Base-by-base conservation (phyloP, 2,329 filamentous ascomycete species). In the Ophiostoma sp. region DNA sequence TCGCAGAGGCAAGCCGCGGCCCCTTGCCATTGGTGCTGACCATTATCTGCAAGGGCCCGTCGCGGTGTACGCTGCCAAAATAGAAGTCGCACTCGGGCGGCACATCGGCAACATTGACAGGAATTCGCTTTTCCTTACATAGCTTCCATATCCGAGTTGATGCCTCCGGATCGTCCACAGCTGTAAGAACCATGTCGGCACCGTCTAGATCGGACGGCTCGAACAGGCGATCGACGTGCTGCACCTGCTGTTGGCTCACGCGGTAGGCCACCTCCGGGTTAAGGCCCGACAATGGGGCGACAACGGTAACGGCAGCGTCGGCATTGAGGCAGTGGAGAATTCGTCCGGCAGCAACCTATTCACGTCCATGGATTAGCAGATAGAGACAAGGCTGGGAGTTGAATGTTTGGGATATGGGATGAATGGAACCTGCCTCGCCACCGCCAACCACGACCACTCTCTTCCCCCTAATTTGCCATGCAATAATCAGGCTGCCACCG, bases 1-100 rank as follows among this genome's bases (percentile, higher is more conserved):
- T 92, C 66, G 95, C 91, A 77, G 93, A 95, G 11, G 96, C 96
- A 76, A 99, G 84, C 80, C 95, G 91, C 0, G 96, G 96, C 0
- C 96, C 96, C 80, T 97, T 98, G 70, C 96, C 96, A 81, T 98
- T 99, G 48, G 96, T 99, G 84, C 93, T 97, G 78, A 99, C 95
- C 96, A 99, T 99, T 79, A 99, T 92, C 85, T 99, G 96, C 75
- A 99, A 83, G 6, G 96, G 96, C 0, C 96, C 96, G 81, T 99
- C 96, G 69, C 96, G 91, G 83, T 99, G 93, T 52, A 98, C 91
- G 80, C 93, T 96, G 75, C 96, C 96, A 84, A 99, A 99, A 86
- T 98, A 99, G 81, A 99, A 99, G 80, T 99, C 96, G 82, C 96
- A 99, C 82, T 99, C 96, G 0, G 94, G 89, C 0, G 96, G 96